Percentiles rank a stretch among this genome's conserved stretches.
Evolutionary conservation across 192 early-diverging fungal species (phyloP).

Genomic region (Phycomyces nitens): DNA sequence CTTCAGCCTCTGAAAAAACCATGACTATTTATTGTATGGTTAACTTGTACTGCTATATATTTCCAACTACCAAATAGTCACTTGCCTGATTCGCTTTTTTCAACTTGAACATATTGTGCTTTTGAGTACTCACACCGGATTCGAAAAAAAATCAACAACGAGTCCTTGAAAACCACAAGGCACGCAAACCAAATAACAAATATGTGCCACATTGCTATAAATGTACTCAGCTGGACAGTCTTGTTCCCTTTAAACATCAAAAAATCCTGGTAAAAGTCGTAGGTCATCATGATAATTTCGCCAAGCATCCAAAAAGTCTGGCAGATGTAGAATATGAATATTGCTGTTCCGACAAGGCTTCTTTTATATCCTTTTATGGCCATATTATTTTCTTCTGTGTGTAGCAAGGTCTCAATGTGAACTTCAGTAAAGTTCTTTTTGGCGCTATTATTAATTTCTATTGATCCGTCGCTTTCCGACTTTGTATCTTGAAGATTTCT

Average conservation of each 20-base stretch:
- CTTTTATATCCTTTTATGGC: constrained; percentile 42
- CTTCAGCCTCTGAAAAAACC: constrained; percentile 37
- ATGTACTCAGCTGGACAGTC: constrained; percentile 39
- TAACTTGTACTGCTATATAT: neutral
- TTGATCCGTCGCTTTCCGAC: neutral
- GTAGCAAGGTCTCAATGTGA: constrained; percentile 5
- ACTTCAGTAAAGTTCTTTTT: neutral
- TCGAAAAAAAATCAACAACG: constrained; percentile 50
- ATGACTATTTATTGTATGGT: constrained; percentile 13
- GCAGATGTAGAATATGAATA: constrained; percentile 34
- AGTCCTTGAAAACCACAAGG: constrained; percentile 40
- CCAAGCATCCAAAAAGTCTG: constrained; percentile 37
- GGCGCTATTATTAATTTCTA: neutral
- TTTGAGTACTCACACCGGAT: constrained; percentile 39
- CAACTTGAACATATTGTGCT: constrained; percentile 44
- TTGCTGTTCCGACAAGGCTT: constrained; percentile 39
- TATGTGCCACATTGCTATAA: constrained; percentile 50
- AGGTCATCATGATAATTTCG: constrained; percentile 37
- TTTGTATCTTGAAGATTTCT: no score
- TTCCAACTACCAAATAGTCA: neutral
- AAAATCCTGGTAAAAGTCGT: constrained; percentile 45
- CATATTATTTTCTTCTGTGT: constrained; percentile 25
- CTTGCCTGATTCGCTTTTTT: constrained; percentile 33
- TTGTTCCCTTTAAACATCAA: constrained; percentile 34
- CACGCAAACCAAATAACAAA: constrained; percentile 43